These are phyloP conservation scores for Globisporangium sylvaticum DNA, from an alignment of 352 stramenopile species.

Conservation along the genomic window DNA sequence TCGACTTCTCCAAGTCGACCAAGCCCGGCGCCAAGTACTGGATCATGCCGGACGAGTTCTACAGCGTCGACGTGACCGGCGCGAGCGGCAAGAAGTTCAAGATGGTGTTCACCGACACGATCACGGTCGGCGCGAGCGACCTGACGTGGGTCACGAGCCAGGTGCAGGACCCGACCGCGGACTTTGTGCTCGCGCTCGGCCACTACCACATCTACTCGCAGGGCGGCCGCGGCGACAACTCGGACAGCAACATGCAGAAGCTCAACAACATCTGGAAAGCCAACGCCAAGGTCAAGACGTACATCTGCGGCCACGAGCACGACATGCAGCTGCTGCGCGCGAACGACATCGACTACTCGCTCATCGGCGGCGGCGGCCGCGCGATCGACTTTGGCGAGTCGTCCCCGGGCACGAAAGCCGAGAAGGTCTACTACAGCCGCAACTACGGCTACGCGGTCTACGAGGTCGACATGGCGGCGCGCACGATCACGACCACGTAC, in stretches of 20 bases:
- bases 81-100: slow-evolving; percentile 27
- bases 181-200: slow-evolving; percentile 20
- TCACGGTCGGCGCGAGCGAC: slow-evolving; percentile 21
- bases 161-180: slow-evolving; percentile 17
- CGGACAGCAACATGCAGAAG: slow-evolving; percentile 22
- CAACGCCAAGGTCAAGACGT: slow-evolving; percentile 27
- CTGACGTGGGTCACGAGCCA: slow-evolving; percentile 26
- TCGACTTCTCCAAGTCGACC: slow-evolving; percentile 24
- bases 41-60: slow-evolving; percentile 39
- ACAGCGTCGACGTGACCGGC: slow-evolving; percentile 24
- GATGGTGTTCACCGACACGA: slow-evolving; percentile 30
- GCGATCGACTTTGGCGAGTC: slow-evolving; percentile 25
- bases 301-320: slow-evolving; percentile 39
- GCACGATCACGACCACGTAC: slow-evolving; percentile 32
- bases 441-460: slow-evolving; percentile 36
- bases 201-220: slow-evolving; percentile 36
- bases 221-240: slow-evolving; percentile 28
- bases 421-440: slow-evolving; percentile 29
- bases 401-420: slow-evolving; percentile 23
- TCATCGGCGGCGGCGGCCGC: slow-evolving; percentile 32
- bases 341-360: slow-evolving; percentile 30
- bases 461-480: slow-evolving; percentile 22
- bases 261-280: slow-evolving; percentile 22
- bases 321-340: slow-evolving; percentile 37
- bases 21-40: slow-evolving; percentile 29